Conservation (phyloP, 371 early-diverging fungal species). For the Mucor plumbeus region DNA sequence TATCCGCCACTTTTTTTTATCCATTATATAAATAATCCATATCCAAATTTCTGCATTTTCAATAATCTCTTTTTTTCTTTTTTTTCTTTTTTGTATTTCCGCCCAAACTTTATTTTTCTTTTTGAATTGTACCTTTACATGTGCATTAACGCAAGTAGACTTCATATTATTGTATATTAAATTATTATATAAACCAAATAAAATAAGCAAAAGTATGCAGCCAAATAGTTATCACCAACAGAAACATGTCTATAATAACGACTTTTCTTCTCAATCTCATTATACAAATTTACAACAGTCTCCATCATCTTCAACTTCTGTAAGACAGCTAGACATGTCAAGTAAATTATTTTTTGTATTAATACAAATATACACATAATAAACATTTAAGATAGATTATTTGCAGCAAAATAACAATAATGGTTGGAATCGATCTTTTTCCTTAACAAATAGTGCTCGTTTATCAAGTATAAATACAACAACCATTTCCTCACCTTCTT, state of each 20-base stretch:
- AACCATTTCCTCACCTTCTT: slow-evolving; percentile 2
- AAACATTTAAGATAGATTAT: background rate
- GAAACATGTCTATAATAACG: background rate
- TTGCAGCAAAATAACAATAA: background rate
- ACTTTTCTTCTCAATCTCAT: background rate
- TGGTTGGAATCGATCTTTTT: background rate
- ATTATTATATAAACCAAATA: background rate
- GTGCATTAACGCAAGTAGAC: slow-evolving; percentile 3
- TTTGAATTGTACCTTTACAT: slow-evolving; percentile 2
- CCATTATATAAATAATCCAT: background rate
- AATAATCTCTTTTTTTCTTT: no score
- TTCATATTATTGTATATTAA: background rate
- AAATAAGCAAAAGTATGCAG: slow-evolving; percentile 1
- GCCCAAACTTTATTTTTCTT: slow-evolving; percentile 3
- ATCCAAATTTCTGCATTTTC: no score
- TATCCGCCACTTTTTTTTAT: background rate
- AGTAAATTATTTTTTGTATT: background rate
- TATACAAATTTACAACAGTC: background rate
- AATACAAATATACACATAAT: background rate
- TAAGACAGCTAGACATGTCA: background rate
- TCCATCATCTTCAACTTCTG: background rate
- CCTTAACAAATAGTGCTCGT: background rate
- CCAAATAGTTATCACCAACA: background rate
- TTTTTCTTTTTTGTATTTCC: background rate
- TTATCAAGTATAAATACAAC: background rate